These are phyloP conservation scores for Heritiera littoralis DNA, from an alignment of 345 rosid species.

Conservation along the genomic window DNA sequence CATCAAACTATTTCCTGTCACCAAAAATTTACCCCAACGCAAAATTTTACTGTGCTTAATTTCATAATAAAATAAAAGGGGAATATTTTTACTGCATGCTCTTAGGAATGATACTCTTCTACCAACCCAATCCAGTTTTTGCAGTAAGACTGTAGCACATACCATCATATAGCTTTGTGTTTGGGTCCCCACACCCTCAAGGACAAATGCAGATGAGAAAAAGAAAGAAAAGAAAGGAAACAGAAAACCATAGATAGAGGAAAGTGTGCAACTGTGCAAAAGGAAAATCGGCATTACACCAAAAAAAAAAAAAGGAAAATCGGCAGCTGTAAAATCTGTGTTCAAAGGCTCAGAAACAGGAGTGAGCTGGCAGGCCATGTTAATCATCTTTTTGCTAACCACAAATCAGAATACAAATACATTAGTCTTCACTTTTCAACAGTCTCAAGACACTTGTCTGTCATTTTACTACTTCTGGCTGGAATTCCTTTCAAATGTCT, in stretches of 20 bases:
- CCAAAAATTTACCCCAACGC: neutral
- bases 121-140: constrained; percentile 20
- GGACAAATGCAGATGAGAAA: constrained; percentile 3
- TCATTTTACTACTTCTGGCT: neutral
- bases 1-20: neutral
- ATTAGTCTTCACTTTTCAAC: neutral
- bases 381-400: neutral
- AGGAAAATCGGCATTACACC: too few relatives aligned
- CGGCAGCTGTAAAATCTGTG: neutral
- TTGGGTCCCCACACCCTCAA: neutral
- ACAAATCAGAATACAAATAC: neutral
- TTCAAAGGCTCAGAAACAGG: neutral
- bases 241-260: neutral
- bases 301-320: neutral
- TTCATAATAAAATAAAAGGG: neutral
- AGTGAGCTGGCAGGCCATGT: neutral
- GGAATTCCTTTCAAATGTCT: neutral
- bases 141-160: constrained; percentile 3
- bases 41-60: neutral
- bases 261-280: neutral
- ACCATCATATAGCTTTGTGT: neutral
- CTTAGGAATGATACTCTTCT: neutral
- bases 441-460: neutral
- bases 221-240: neutral
- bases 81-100: neutral